phyloP scores from a whole-genome alignment of 306 rosid species.

The Dalbergia oliveri region DNA sequence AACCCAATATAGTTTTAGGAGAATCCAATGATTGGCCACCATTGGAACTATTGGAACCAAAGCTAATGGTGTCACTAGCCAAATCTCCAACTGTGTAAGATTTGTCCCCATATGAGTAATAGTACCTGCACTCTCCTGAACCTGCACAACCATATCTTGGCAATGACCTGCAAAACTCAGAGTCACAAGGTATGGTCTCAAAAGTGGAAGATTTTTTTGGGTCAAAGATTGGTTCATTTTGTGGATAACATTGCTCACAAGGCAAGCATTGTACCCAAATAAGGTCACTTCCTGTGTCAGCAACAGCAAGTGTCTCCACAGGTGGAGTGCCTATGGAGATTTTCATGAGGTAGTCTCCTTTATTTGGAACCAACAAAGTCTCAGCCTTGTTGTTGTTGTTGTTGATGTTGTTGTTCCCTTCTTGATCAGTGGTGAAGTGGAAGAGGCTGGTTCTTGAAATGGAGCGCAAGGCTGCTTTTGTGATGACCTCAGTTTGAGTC shows the following conservation, averaged over 20 bases:
- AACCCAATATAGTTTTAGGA: neutral
- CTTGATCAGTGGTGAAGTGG: neutral
- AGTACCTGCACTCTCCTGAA: neutral
- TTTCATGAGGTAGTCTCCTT: constrained; percentile 20
- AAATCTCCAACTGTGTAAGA: neutral
- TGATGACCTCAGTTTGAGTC: neutral
- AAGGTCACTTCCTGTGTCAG: constrained; percentile 33
- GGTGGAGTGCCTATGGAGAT: constrained; percentile 25
- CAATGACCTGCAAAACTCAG: neutral
- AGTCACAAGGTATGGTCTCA: neutral
- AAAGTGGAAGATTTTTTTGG: neutral
- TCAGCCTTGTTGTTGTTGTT: neutral
- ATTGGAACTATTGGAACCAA: neutral
- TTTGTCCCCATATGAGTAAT: neutral
- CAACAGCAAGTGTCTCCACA: neutral
- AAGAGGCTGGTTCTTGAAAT: neutral
- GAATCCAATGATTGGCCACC: neutral
- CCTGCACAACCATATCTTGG: neutral
- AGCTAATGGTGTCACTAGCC: neutral
- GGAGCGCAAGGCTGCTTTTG: constrained; percentile 9
- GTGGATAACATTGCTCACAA: neutral
- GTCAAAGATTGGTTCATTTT: neutral
- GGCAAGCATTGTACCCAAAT: constrained; percentile 34
- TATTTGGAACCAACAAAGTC: neutral
- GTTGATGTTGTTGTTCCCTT: neutral